Evolutionary conservation across 345 rosid genomes (phyloP).

Genomic region (Limnanthes douglasii): DNA sequence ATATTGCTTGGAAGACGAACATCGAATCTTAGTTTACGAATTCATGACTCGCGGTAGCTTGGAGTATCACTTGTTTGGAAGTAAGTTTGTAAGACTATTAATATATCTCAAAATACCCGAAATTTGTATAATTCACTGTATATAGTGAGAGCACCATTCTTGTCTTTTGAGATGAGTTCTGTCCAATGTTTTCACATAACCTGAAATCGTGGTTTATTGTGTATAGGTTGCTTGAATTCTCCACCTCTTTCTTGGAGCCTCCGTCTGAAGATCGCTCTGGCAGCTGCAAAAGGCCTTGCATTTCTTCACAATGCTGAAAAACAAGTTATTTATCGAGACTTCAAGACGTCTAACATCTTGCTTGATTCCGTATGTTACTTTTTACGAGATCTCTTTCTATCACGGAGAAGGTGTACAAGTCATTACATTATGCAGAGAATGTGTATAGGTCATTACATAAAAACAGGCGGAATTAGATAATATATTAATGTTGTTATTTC

Average conservation of each 20-base stretch:
- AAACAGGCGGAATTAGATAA: background rate
- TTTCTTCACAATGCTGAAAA: conserved; percentile 52
- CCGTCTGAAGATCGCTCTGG: conserved; percentile 60
- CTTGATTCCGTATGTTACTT: conserved; percentile 44
- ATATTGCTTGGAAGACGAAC: conserved; percentile 52
- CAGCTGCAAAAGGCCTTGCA: conserved; percentile 69
- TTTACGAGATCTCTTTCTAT: no score
- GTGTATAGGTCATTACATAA: background rate
- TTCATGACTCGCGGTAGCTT: conserved; percentile 81
- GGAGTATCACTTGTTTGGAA: conserved; percentile 82
- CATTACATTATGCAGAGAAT: background rate
- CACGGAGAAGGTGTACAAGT: no score
- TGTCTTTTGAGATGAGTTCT: background rate
- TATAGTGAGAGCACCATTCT: conserved; percentile 5
- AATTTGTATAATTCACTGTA: no score
- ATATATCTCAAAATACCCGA: no score
- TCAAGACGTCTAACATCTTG: conserved; percentile 71
- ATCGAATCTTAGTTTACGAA: conserved; percentile 67
- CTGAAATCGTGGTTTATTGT: conserved; percentile 6
- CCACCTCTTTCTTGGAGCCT: conserved; percentile 52
- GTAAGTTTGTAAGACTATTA: conserved; percentile 34
- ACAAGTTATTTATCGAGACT: conserved; percentile 72
- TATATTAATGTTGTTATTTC: no score
- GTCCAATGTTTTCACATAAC: background rate
- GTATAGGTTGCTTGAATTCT: conserved; percentile 27